A percentile compares a stretch with the other conserved stretches of the same genome.
phyloP scores from a whole-genome alignment of 2,329 filamentous ascomycete genomes.

The Blastomyces gilchristii region DNA sequence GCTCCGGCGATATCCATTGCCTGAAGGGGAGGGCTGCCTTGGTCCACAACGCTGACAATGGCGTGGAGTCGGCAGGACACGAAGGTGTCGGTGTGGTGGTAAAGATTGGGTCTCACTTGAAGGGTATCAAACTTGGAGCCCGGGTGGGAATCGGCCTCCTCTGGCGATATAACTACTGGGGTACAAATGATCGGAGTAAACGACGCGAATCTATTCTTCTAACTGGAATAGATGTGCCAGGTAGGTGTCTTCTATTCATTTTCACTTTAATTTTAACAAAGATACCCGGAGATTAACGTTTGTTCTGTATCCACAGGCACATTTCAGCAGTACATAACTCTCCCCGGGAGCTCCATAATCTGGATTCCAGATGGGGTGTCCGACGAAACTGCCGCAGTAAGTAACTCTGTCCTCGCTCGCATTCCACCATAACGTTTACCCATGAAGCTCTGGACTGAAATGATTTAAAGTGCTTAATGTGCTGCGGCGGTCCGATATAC shows the following conservation, averaged over 20 bases:
- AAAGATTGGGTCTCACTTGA: conserved; percentile 45
- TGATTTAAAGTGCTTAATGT: conserved; percentile 39
- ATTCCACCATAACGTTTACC: neutral
- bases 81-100: conserved; percentile 51
- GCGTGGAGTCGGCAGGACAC: conserved; percentile 30
- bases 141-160: too few relatives aligned
- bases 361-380: conserved; percentile 47
- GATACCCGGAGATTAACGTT: neutral
- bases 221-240: conserved; percentile 33
- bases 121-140: conserved; percentile 44
- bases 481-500: conserved; percentile 49
- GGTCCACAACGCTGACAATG: too few relatives aligned
- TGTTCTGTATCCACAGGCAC: conserved; percentile 30
- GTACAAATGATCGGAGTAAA: too few relatives aligned
- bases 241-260: conserved; percentile 9
- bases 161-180: too few relatives aligned
- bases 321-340: conserved; percentile 51
- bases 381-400: conserved; percentile 43
- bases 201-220: conserved; percentile 23
- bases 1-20: too few relatives aligned
- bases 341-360: conserved; percentile 45
- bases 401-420: neutral
- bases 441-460: conserved; percentile 23
- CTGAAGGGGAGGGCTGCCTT: too few relatives aligned
- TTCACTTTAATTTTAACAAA: neutral